Conservation (phyloP, 441 rosid species). For the Adansonia gregorii region DNA sequence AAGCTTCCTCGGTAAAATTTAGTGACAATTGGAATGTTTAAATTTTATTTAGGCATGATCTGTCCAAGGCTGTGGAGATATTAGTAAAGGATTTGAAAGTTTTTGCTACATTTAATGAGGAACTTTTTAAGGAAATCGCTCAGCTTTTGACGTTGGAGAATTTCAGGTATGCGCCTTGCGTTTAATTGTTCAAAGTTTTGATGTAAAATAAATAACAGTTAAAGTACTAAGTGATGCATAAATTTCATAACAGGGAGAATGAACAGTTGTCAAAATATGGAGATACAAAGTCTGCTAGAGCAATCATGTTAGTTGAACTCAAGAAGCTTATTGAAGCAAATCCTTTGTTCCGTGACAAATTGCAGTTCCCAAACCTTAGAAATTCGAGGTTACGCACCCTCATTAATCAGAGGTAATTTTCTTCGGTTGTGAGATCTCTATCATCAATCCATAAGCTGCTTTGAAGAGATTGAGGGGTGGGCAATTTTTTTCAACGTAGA, state of each 20-base stretch:
- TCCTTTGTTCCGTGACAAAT: slow-evolving; percentile 90
- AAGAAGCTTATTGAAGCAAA: slow-evolving; percentile 98
- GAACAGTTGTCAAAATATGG: slow-evolving; percentile 96
- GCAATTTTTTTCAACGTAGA: neutral
- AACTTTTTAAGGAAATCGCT: slow-evolving; percentile 95
- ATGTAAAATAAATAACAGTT: slow-evolving; percentile 11
- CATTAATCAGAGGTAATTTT: slow-evolving; percentile 82
- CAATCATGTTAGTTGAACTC: slow-evolving; percentile 93
- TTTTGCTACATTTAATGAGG: slow-evolving; percentile 92
- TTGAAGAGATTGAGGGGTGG: neutral
- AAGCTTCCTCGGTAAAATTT: slow-evolving; percentile 13
- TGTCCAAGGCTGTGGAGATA: slow-evolving; percentile 95
- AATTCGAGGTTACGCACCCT: slow-evolving; percentile 87
- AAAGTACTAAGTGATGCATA: slow-evolving; percentile 24
- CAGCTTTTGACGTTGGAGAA: slow-evolving; percentile 94
- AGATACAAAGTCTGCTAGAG: slow-evolving; percentile 93
- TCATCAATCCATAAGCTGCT: slow-evolving; percentile 23
- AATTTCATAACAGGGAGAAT: slow-evolving; percentile 68
- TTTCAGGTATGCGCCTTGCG: slow-evolving; percentile 57
- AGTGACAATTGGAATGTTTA: slow-evolving; percentile 23
- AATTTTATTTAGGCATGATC: slow-evolving; percentile 69
- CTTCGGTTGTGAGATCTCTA: neutral
- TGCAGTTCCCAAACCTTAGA: slow-evolving; percentile 90
- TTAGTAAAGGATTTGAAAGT: slow-evolving; percentile 93
- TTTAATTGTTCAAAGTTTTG: slow-evolving; percentile 10